Evolutionary conservation across 2,329 filamentous ascomycete genomes (phyloP), one percentile per base, ranked within the genome.

Genomic region (Drechslerella dactyloides): DNA sequence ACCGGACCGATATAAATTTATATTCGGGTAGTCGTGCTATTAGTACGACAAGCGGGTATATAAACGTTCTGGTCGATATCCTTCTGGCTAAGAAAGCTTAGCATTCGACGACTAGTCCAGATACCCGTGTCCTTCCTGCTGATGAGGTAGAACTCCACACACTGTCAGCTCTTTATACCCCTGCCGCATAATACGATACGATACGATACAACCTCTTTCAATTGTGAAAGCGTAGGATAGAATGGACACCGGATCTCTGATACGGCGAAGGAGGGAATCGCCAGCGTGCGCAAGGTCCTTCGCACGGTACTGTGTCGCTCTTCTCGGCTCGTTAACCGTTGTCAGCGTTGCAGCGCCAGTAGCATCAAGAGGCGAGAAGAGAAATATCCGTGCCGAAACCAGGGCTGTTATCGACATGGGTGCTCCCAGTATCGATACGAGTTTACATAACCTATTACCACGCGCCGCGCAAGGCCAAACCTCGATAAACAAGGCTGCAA

Each of bases 221-320:
- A 42, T 42, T 42, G 37, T 42, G 13, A 15, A 4, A 42, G 37
- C 37, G 7, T 37, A 13, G 13, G 4, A 15, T 4, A 48, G 19
- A 5, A 48, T 48, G 44, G 11, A 48, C 17, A 5, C 44, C 11
- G 44, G 44, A 5, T 19, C 19, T 44, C 10, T n/a, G 21, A 19
- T 13, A 42, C 8, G 17, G 44, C 42, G 23, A 35, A 30, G 42
- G 54, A 48, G 48, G 51, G 27, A 6, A 37, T 24, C 60, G 8
- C 42, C 68, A 50, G 51, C 37, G 15, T 72, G 68, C 59, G 59
- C 68, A 40, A 65, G 59, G 60, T 72, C 68, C 30, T 72, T 72
- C 40, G 62, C 68, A 42, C 59, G 60, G 48, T 72, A 72, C 40
- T 72, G 68, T 44, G 55, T 72, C 50, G 68, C 68, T 30, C 44